Base-by-base conservation (phyloP, 768 basidiomycete species). In the Crucibulum laeve region DNA sequence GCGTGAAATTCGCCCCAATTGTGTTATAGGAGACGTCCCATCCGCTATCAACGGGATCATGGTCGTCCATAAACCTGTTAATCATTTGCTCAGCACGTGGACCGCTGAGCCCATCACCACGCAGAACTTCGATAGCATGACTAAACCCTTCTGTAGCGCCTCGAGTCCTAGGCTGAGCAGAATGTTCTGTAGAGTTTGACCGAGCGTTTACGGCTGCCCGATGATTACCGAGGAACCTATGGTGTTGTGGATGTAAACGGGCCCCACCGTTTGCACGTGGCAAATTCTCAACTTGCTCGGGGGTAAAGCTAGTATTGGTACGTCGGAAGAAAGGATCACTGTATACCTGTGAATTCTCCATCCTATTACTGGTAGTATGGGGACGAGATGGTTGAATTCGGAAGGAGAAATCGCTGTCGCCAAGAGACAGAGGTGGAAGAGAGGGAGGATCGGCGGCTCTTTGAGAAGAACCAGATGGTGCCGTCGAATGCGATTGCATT, bases 351-450 rank as follows among this genome's bases (percentile, higher is more conserved):
- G 28, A 30, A 30, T 30, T n/a, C n/a, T n/a, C 28, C 8, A 8
- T 30, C 8, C 8, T 8, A 30, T 8, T 30, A 8, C 28, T 30
- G 8, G 28, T 8, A 30, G n/a, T 8, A 30, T 8, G 28, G 8
- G n/a, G 8, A 30, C 8, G 28, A 30, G 28, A 30, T 8, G 8
- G 8, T 30, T n/a, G 8, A 8, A 30, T 32, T 34, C 38, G 5
- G 44, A 22, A 24, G 30, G 7, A 18, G 22, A 24, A 25, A 40
- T 39, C 47, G 19, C 58, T 45, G 6, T 55, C 56, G 23, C 67
- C 67, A 47, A 71, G 70, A 1, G 62, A 48, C 11, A 71, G 54
- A 0, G 70, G 73, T 4, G 70, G 70, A 24, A 72, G 66, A 18
- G 51, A 52, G 21, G 61, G 60, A 15, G 67, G 57, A 28, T 53